Evolutionary conservation across 139 green algal genomes (phyloP), one percentile per base, ranked within the genome.

Genomic region (Micractinium sp.): DNA sequence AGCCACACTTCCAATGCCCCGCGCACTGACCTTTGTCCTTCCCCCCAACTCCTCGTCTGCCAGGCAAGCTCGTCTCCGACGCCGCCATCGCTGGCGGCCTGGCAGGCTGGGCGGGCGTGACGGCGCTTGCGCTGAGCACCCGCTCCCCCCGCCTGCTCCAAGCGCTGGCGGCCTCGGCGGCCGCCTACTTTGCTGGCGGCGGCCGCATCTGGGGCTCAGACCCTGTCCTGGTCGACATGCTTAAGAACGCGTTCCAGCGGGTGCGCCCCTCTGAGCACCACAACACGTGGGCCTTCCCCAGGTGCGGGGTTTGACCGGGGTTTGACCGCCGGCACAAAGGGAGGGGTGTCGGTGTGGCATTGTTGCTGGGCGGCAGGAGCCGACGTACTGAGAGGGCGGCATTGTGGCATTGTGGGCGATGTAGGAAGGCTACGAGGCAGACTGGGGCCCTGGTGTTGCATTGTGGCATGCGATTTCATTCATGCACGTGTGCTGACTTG

Each of bases 231-330:
- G 88, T 91, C 29, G 74, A 39, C n/a, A 33, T 61, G 13, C 36
- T 92, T 31, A 91, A 92, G 87, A 16, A 91, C 0, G 41, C 33
- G 9, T 92, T 92, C 41, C 63, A 85, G 3, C 61, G 90, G 14
- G 60, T 60, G 13, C 63, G 79, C 23, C 69, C 85, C 5, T 89
- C 90, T 35, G 81, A 87, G 23, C 56, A 85, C 33, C 73, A 89
- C 7, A 77, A 88, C 81, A 92, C 90, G 18, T 93, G 81, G 63
- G n/a, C 88, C 19, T 93, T 93, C 76, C 91, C 91, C 29, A 92
- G 83, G 83, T 87, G 36, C 9, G 39, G 63, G 20, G 47, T 5
- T 56, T 56, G 47, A 9, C 47, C 47, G 47, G 47, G 47, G 47
- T 5, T 56, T 56, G 47, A 56, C 47, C 47, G 47, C 5, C 47